These are phyloP conservation scores for Kazachstania viticola DNA, from an alignment of 805 yeast species.

Conservation along the genomic window DNA sequence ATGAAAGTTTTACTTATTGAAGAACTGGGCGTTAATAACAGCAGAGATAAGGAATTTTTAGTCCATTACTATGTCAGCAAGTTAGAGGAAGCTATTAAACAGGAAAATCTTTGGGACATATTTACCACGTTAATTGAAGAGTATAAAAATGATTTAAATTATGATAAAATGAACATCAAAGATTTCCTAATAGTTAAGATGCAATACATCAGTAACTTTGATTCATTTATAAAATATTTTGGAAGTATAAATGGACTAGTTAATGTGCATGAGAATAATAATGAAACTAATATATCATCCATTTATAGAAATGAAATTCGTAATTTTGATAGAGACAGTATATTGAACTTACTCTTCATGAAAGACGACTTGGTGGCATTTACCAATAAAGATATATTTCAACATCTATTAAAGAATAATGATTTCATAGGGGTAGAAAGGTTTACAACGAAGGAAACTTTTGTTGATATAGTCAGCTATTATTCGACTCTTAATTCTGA, in stretches of 20 bases:
- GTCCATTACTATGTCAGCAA: constrained; percentile 16
- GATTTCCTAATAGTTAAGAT: constrained; percentile 14
- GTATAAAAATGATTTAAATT: constrained; percentile 16
- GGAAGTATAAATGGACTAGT: constrained; percentile 4
- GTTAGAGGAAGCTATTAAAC: constrained; percentile 11
- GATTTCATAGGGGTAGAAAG: too few relatives aligned
- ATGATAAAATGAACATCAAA: constrained; percentile 13
- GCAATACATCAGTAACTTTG: constrained; percentile 3
- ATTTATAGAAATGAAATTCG: too few relatives aligned
- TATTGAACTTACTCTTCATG: too few relatives aligned
- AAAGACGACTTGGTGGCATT: too few relatives aligned
- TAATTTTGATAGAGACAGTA: too few relatives aligned
- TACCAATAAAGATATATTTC: too few relatives aligned
- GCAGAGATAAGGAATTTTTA: constrained; percentile 17
- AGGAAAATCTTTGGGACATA: constrained; percentile 9
- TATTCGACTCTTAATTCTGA: too few relatives aligned
- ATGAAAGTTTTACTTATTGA: constrained; percentile 19
- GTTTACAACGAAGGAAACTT: too few relatives aligned
- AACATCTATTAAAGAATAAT: too few relatives aligned
- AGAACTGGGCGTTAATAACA: constrained; percentile 10
- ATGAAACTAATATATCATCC: too few relatives aligned
- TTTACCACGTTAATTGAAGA: constrained; percentile 9
- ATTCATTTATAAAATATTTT: constrained; percentile 5
- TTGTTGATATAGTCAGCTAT: too few relatives aligned
- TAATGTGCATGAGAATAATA: too few relatives aligned